phyloP scores from a whole-genome alignment of 164 flowering plant genomes.

The Tinospora cordifolia region DNA sequence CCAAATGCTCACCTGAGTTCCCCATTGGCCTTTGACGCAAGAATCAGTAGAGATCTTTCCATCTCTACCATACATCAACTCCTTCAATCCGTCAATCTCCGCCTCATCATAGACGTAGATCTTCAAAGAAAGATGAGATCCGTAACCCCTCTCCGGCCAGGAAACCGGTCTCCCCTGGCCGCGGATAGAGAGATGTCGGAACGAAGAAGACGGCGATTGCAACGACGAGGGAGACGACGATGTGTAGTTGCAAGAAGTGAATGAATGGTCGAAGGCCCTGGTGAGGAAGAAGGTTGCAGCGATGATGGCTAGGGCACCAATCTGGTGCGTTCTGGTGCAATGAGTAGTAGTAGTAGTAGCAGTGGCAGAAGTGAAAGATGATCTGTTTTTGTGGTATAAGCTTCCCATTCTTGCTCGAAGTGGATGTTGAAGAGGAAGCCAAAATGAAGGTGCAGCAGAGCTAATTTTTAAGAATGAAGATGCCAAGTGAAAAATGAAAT shows the following conservation, averaged over 20 bases:
- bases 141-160: constrained; percentile 72
- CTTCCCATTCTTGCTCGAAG: constrained; percentile 12
- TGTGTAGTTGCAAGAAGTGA: constrained; percentile 2
- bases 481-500: neutral
- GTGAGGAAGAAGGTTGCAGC: constrained; percentile 69
- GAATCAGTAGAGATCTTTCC: constrained; percentile 43
- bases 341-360: constrained; percentile 12
- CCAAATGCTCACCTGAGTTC: constrained; percentile 64
- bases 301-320: constrained; percentile 59
- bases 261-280: constrained; percentile 41
- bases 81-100: constrained; percentile 73
- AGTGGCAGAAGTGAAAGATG: constrained; percentile 12
- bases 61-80: constrained; percentile 65
- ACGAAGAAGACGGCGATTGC: neutral
- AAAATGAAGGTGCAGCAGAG: neutral
- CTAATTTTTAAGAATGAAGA: neutral
- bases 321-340: constrained; percentile 75
- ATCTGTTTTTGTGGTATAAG: constrained; percentile 13
- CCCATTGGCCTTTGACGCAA: constrained; percentile 92
- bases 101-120: constrained; percentile 83
- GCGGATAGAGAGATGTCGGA: constrained; percentile 5
- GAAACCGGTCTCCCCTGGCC: constrained; percentile 20
- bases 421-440: neutral
- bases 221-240: neutral
- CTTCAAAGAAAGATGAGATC: constrained; percentile 47